A percentile compares a stretch with the other conserved stretches of the same genome.
phyloP scores from a whole-genome alignment of 495 filamentous ascomycete species.

The Hypoxylon crocopeplum region DNA sequence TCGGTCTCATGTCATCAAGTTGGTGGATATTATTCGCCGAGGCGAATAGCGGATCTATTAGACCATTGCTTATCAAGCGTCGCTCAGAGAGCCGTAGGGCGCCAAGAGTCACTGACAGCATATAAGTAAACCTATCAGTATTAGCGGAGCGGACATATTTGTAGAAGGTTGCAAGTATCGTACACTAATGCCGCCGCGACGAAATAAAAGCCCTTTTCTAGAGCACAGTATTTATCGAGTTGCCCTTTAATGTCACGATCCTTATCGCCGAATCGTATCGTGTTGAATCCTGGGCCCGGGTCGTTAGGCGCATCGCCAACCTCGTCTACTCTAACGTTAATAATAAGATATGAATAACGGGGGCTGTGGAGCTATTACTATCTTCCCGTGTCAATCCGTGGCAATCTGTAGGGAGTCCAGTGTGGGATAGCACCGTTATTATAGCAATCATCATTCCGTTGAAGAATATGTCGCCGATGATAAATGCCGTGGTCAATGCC shows the following conservation, averaged over 20 bases:
- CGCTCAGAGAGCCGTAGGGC: conserved; percentile 42
- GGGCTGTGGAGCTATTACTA: conserved; percentile 13
- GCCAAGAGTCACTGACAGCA: conserved; percentile 41
- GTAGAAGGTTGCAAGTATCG: background rate
- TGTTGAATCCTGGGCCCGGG: conserved; percentile 19
- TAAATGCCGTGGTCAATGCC: conserved; percentile 33
- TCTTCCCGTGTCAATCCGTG: conserved; percentile 41
- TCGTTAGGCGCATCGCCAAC: conserved; percentile 4
- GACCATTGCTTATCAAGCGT: conserved; percentile 35
- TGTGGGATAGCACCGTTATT: conserved; percentile 41
- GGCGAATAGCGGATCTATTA: conserved; percentile 32
- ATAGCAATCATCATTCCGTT: conserved; percentile 39
- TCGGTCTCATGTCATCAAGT: conserved; percentile 20
- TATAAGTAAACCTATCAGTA: conserved; percentile 46
- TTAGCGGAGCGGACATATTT: background rate
- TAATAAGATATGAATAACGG: background rate
- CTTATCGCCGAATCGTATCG: conserved; percentile 41
- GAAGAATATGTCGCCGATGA: conserved; percentile 41
- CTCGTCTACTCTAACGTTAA: conserved; percentile 15
- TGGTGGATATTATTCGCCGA: conserved; percentile 37
- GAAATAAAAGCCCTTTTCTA: conserved; percentile 45
- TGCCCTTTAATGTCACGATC: conserved; percentile 20
- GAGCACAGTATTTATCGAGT: conserved; percentile 45
- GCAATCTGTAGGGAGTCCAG: conserved; percentile 47
- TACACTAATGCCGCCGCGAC: conserved; percentile 45